These are phyloP conservation scores for Bimuria novae-zelandiae DNA, from an alignment of 2,329 filamentous ascomycete species.

Conservation along the genomic window DNA sequence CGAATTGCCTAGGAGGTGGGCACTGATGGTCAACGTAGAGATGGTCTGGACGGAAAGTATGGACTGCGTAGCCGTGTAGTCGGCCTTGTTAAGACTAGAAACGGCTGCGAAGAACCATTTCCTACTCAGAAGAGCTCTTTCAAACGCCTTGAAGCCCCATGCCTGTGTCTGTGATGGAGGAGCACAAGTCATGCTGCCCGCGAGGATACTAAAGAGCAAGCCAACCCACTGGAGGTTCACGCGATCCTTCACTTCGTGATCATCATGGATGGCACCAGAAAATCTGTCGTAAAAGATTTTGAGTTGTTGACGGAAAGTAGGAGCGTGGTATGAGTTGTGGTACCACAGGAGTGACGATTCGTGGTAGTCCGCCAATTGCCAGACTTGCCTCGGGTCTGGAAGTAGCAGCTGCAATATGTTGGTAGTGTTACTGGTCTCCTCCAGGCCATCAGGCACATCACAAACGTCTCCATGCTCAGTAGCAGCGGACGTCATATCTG, in stretches of 20 bases:
- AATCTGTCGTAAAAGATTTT: slow-evolving; percentile 41
- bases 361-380: not conserved
- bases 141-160: slow-evolving; percentile 50
- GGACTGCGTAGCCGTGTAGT: slow-evolving; percentile 43
- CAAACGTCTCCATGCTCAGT: not conserved
- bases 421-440: not conserved
- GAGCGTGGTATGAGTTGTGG: slow-evolving; percentile 32
- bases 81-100: slow-evolving; percentile 48
- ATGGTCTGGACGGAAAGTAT: slow-evolving; percentile 51
- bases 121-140: slow-evolving; percentile 45
- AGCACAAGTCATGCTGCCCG: slow-evolving; percentile 47
- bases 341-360: not conserved
- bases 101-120: slow-evolving; percentile 51
- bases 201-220: slow-evolving; percentile 48
- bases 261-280: slow-evolving; percentile 34
- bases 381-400: not conserved
- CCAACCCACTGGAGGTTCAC: slow-evolving; percentile 49
- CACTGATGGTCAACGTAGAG: slow-evolving; percentile 50
- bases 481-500: not conserved
- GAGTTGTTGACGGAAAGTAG: slow-evolving; percentile 44
- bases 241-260: slow-evolving; percentile 28
- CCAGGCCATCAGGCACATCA: not conserved
- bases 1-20: slow-evolving; percentile 51
- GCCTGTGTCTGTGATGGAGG: slow-evolving; percentile 27
- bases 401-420: not conserved